These are phyloP conservation scores for Naganishia onofrii DNA, from an alignment of 768 basidiomycete genomes.

Conservation along the genomic window DNA sequence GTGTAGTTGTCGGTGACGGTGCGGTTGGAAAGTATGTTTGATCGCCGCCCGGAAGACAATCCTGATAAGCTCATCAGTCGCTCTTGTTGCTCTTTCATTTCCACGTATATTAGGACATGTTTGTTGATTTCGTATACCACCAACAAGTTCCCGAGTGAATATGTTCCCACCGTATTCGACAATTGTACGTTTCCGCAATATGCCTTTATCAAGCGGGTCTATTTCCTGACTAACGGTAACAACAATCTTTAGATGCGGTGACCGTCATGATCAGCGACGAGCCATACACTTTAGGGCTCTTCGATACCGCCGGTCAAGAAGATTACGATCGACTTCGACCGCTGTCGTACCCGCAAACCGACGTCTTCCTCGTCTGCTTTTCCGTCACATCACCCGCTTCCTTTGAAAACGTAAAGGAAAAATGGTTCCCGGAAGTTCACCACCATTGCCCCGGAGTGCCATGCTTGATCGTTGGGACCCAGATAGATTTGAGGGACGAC, in stretches of 20 bases:
- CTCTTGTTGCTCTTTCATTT: conserved; percentile 1
- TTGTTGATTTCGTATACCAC: conserved; percentile 93
- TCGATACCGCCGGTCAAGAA: conserved; percentile 99
- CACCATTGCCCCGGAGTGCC: conserved; percentile 99
- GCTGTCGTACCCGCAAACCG: conserved; percentile 98
- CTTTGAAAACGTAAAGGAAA: conserved; percentile 99
- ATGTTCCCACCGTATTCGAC: conserved; percentile 54
- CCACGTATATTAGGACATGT: conserved; percentile 62
- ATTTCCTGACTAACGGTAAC: neutral
- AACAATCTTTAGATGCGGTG: conserved; percentile 62
- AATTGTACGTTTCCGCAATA: conserved; percentile 39
- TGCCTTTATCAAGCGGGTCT: conserved; percentile 20
- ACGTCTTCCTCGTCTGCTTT: conserved; percentile 99
- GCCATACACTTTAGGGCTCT: conserved; percentile 95
- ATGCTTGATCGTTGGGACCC: conserved; percentile 98
- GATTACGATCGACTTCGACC: conserved; percentile 99
- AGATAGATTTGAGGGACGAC: conserved; percentile 95
- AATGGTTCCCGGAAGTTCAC: conserved; percentile 99
- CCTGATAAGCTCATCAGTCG: neutral
- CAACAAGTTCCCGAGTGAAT: conserved; percentile 90
- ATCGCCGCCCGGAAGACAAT: neutral
- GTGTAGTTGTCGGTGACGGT: conserved; percentile 52
- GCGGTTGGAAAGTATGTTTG: conserved; percentile 50
- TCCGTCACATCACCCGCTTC: conserved; percentile 97
- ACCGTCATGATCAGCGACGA: conserved; percentile 99